Conservation (phyloP, 1,284 basidiomycete species). For the Calocybe gambosa region DNA sequence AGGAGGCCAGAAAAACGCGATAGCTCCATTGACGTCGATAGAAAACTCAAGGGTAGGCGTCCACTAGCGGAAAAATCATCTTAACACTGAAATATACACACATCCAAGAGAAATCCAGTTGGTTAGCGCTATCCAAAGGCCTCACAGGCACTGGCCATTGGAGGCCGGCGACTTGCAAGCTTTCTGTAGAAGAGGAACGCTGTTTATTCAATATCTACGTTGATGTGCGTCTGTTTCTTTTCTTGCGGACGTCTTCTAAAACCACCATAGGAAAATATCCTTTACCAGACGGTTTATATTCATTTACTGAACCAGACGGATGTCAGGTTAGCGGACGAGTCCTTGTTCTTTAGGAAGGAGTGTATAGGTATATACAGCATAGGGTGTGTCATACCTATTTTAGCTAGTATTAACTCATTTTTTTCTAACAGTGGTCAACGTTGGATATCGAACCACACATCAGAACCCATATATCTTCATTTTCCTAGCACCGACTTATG, state of each 20-base stretch:
- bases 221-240: slow-evolving; percentile 42
- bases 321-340: slow-evolving; percentile 62
- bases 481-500: slow-evolving; percentile 55
- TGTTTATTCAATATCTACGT: slow-evolving; percentile 68
- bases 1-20: slow-evolving; percentile 57
- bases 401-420: slow-evolving; percentile 7
- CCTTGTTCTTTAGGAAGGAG: slow-evolving; percentile 64
- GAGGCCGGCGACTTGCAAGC: slow-evolving; percentile 63
- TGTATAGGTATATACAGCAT: slow-evolving; percentile 64
- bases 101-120: slow-evolving; percentile 64
- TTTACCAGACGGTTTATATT: slow-evolving; percentile 67
- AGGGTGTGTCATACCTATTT: slow-evolving; percentile 43
- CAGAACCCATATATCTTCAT: slow-evolving; percentile 67
- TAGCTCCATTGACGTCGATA: slow-evolving; percentile 31
- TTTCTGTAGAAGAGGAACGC: slow-evolving; percentile 59
- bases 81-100: slow-evolving; percentile 19
- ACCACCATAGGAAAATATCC: slow-evolving; percentile 49
- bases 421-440: slow-evolving; percentile 47
- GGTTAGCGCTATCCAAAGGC: slow-evolving; percentile 55
- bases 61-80: not conserved
- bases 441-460: slow-evolving; percentile 46
- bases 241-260: slow-evolving; percentile 13
- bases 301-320: slow-evolving; percentile 70
- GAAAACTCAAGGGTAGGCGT: slow-evolving; percentile 55
- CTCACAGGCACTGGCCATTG: slow-evolving; percentile 52